Base-by-base conservation (phyloP, 768 basidiomycete species). In the Tephrocybe sp. region DNA sequence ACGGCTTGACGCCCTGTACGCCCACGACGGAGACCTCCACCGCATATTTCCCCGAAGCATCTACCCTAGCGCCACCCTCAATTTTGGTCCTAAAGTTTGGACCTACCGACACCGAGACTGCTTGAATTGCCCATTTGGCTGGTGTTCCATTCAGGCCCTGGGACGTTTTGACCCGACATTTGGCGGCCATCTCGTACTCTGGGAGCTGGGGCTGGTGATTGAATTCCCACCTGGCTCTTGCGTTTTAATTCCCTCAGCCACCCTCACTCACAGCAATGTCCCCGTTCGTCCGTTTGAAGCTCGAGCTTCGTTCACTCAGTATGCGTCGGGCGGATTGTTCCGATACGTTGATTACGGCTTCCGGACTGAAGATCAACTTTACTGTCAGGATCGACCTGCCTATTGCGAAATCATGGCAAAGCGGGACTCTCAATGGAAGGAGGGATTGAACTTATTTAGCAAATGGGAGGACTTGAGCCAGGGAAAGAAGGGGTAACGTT, bases 201-300 rank as follows among this genome's bases (percentile, higher is more conserved):
- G 53, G 44, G 61, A 62, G 18, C 42, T 55, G 0, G 42, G 47
- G 3, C 47, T 61, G 12, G 23, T 61, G 6, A 48, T 63, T 27
- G 21, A 24, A 19, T 40, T 40, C 16, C 38, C 38, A 19, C 19
- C 38, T 5, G 34, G 45, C 61, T 16, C 61, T 61, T 36, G 65
- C 65, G 57, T 68, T n/a, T 31, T 66, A 11, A 55, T 70, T 24
- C 65, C 63, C 0, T 68, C 67, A 0, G 64, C 63, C 1, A 55
- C 56, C 1, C 23, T 67, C 4, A 49, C 48, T 0, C 67, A 69
- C 34, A 60, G 56, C 1, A 69, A 69, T 24, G 38, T 58, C 1
- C 45, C 59, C 0, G 53, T 67, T 3, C 45, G 50, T 10, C 10
- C 39, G 3, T 55, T 56, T 3, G 58, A 68, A 22, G 24, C 19